phyloP scores from a whole-genome alignment of 805 yeast genomes.

The Yueomyces sp. region DNA sequence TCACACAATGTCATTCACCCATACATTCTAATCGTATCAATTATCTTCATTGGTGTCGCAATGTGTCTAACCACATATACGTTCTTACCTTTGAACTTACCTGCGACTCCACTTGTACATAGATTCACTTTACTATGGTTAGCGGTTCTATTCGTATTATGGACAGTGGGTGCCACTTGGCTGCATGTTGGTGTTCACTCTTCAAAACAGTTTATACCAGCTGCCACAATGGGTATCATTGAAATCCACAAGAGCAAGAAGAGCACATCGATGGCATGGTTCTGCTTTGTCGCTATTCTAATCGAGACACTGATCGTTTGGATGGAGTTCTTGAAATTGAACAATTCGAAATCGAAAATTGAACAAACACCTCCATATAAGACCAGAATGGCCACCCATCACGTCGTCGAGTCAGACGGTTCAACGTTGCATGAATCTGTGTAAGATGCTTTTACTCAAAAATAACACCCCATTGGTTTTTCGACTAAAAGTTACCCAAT shows the following conservation, averaged over 20 bases:
- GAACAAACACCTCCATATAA: too few species aligned
- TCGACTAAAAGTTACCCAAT: too few species aligned
- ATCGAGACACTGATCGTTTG: conserved; percentile 29
- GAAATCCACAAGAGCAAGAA: conserved; percentile 33
- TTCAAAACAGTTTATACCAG: conserved; percentile 29
- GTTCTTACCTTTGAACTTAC: conserved; percentile 34
- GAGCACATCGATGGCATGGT: conserved; percentile 50
- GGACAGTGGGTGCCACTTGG: conserved; percentile 60
- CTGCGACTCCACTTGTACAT: conserved; percentile 23
- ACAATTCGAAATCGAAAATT: conserved; percentile 1
- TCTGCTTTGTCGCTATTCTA: conserved; percentile 36
- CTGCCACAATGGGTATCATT: conserved; percentile 38
- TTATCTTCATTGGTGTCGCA: conserved; percentile 31
- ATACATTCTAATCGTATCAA: conserved; percentile 34
- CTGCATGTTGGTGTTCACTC: conserved; percentile 42
- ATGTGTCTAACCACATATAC: conserved; percentile 31
- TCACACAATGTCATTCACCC: conserved; percentile 39
- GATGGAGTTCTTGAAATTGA: conserved; percentile 25
- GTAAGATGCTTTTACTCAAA: too few species aligned
- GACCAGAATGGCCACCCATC: too few species aligned
- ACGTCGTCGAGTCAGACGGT: too few species aligned
- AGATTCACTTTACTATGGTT: conserved; percentile 23
- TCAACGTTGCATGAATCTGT: too few species aligned
- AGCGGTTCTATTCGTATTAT: conserved; percentile 29
- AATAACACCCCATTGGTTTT: too few species aligned